Base-by-base conservation (phyloP, 257 asterid species). In the Petrea volubilis region DNA sequence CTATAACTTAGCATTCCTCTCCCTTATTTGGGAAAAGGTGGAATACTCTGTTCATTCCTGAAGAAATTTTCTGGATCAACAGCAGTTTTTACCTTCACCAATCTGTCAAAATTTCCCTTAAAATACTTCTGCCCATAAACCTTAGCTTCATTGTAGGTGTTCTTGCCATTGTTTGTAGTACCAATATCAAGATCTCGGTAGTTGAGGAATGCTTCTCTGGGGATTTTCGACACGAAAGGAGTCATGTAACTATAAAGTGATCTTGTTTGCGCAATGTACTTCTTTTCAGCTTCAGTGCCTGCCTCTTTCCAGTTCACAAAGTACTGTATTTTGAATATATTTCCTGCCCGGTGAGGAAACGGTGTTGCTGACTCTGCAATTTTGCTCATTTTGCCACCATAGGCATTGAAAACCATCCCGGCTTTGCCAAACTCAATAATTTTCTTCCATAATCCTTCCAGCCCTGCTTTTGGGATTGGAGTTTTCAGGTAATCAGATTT, bases 161-260 rank as follows among this genome's bases (percentile, higher is more conserved):
- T 69, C 6, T 58, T 65, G 10, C 85, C 82, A 40, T 73, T 69
- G 59, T 79, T 75, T 21, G 83, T 85, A 1, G 79, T 67, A 17
- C 93, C 91, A 5, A 86, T 81, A 73, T 87, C 90, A 66, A 85
- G 40, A 28, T 89, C 96, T 52, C 91, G 74, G 79, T 85, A 89
- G 34, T 89, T 89, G 33, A 87, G 67, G 57, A 74, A 89, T 2
- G 96, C 85, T 14, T 73, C 85, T 28, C 96, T 83, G 0, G 96
- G 93, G 58, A 74, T 83, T 1, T 62, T 72, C 4, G 91, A 81
- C 2, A 87, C 93, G 43, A 57, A 89, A 1, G 93, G 89, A 43
- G 81, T 59, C 96, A 87, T 83, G 78, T 74, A 81, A 9, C 63
- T 46, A 72, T 85, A 81, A 13, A 89, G 1, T 23, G 58, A 58